Evolutionary conservation across 805 yeast species (phyloP), one percentile per base, ranked within the genome.

Genomic region (Wickerhamiella slavikovae): DNA sequence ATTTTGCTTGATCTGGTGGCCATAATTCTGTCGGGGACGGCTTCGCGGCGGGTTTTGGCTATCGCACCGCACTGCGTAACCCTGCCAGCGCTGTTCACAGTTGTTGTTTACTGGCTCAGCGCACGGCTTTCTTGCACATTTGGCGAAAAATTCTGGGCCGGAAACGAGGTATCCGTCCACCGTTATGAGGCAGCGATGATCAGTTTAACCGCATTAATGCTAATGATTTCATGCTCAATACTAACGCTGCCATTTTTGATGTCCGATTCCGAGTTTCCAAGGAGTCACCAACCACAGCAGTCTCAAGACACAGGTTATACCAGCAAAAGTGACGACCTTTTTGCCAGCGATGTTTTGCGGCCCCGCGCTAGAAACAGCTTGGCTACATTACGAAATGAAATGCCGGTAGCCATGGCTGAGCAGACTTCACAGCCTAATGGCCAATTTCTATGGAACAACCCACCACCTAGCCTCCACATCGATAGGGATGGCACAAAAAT

Each of bases 51-150:
- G 7, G 10, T 26, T 11, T 10, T 16, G n/a, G 13, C 22, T 10
- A 18, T 23, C 12, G 27, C 17, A 3, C 16, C 15, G 4, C 22
- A 25, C 24, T 16, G 17, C 14, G 19, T 12, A 2, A 4, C 22
- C 19, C 3, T 17, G 3, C 3, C 23, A 7, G 23, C 24, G 6
- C 17, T 21, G 21, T 17, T 22, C 19, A 24, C 22, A 14, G 11
- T 15, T 13, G 33, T 29, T 10, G n/a, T 25, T n/a, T 30, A 27
- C 26, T 30, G 33, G 33, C 3, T 23, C 8, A 22, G 29, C 21
- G 25, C 28, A 3, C 26, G 32, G 2, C 24, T 29, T 20, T n/a
- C n/a, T n/a, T n/a, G n/a, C n/a, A n/a, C n/a, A n/a, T n/a, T n/a
- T n/a, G n/a, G n/a, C n/a, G n/a, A n/a, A n/a, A n/a, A n/a, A n/a